phyloP scores from a whole-genome alignment of 2,329 filamentous ascomycete genomes.

The Curvularia sp. region DNA sequence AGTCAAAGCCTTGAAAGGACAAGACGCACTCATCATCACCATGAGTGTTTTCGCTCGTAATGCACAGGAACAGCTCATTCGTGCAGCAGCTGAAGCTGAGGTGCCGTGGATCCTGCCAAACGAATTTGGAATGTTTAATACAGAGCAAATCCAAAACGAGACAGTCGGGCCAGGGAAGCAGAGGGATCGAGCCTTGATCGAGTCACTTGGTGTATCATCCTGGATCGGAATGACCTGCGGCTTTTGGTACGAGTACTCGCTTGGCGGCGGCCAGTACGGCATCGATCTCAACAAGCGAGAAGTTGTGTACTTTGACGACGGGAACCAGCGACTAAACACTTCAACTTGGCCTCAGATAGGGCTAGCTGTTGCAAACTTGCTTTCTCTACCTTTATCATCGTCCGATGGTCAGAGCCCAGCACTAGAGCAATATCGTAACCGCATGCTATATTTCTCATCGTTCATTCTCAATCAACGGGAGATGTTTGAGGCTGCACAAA shows the following conservation, averaged over 20 bases:
- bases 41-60: slow-evolving; percentile 37
- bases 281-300: slow-evolving; percentile 47
- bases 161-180: slow-evolving; percentile 19
- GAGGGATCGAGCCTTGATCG: slow-evolving; percentile 21
- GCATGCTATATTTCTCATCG: slow-evolving; percentile 46
- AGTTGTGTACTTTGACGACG: slow-evolving; percentile 38
- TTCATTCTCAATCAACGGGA: slow-evolving; percentile 49
- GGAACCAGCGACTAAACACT: slow-evolving; percentile 44
- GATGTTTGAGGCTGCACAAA: slow-evolving; percentile 47
- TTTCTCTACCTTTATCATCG: slow-evolving; percentile 42
- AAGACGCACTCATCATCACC: slow-evolving; percentile 53
- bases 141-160: slow-evolving; percentile 17
- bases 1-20: slow-evolving; percentile 46
- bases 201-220: slow-evolving; percentile 35
- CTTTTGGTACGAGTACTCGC: slow-evolving; percentile 51
- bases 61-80: slow-evolving; percentile 42
- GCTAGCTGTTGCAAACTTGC: slow-evolving; percentile 41
- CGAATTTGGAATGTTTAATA: slow-evolving; percentile 47
- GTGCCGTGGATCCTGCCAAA: slow-evolving; percentile 53
- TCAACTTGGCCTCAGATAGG: slow-evolving; percentile 45
- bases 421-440: slow-evolving; percentile 36
- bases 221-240: slow-evolving; percentile 36
- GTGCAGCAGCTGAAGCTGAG: slow-evolving; percentile 48
- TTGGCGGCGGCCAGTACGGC: slow-evolving; percentile 42
- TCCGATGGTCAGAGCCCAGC: slow-evolving; percentile 1